Percentiles rank a stretch among this genome's conserved stretches.
These are phyloP conservation scores for Limonium bicolor DNA, from an alignment of 148 eudicot species.

Conservation along the genomic window DNA sequence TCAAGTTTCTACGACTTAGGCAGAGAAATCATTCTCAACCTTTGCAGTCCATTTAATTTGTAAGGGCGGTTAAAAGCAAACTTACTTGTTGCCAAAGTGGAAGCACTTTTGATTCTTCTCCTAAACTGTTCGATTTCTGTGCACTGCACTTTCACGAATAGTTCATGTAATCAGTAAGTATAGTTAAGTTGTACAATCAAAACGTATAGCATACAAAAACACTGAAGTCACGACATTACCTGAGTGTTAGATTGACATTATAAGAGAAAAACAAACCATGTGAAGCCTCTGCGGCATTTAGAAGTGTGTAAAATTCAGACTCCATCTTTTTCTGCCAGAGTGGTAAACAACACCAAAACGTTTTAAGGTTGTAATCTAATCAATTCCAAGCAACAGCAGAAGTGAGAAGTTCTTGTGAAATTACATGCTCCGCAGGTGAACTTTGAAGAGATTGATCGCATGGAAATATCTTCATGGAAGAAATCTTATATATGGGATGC, in stretches of 20 bases:
- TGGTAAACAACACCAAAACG: conserved; percentile 3
- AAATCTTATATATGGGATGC: conserved; percentile 67
- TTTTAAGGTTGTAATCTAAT: conserved; percentile 7
- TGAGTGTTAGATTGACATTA: conserved; percentile 80
- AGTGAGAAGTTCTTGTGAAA: not conserved
- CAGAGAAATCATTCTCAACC: too few species aligned
- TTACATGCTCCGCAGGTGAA: conserved; percentile 73
- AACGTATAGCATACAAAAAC: too few species aligned
- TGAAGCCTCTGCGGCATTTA: conserved; percentile 60
- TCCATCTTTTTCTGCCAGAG: conserved; percentile 84
- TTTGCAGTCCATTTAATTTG: too few species aligned
- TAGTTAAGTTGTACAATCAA: not conserved
- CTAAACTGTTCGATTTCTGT: conserved; percentile 68
- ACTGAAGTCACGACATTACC: too few species aligned
- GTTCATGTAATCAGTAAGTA: not conserved
- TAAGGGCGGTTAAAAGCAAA: too few species aligned
- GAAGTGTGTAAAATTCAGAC: conserved; percentile 52
- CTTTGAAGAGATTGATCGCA: conserved; percentile 73
- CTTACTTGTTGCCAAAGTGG: conserved; percentile 98
- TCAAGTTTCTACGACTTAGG: too few species aligned
- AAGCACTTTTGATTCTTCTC: conserved; percentile 74
- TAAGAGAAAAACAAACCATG: conserved; percentile 82
- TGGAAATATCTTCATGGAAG: conserved; percentile 71
- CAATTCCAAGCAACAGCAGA: not conserved
- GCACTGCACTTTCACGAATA: conserved; percentile 32